These are phyloP conservation scores for Ramaria sp. DNA, from an alignment of 768 basidiomycete genomes.

Conservation along the genomic window DNA sequence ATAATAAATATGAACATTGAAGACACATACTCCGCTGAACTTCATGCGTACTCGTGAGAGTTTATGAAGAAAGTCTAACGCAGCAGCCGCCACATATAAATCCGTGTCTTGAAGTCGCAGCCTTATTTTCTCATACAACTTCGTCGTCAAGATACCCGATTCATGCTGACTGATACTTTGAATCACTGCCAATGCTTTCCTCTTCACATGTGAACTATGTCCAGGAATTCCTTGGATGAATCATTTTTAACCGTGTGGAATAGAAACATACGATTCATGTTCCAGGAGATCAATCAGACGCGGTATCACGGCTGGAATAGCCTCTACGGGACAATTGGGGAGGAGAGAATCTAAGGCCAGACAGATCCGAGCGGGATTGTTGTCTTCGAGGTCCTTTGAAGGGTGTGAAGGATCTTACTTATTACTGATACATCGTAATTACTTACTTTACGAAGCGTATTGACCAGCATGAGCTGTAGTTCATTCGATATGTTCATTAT, in stretches of 20 bases:
- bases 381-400: constrained; percentile 62
- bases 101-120: constrained; percentile 35
- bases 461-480: constrained; percentile 73
- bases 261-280: constrained; percentile 64
- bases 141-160: constrained; percentile 29
- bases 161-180: constrained; percentile 39
- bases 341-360: constrained; percentile 65
- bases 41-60: neutral
- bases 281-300: constrained; percentile 55
- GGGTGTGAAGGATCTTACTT: neutral
- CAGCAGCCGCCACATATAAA: constrained; percentile 32
- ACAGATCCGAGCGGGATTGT: constrained; percentile 43
- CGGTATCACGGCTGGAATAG: constrained; percentile 65
- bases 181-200: constrained; percentile 51
- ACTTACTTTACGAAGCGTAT: constrained; percentile 70
- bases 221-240: neutral
- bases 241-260: constrained; percentile 1
- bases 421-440: neutral
- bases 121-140: constrained; percentile 19
- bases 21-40: neutral
- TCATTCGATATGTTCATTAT: constrained; percentile 62
- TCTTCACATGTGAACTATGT: constrained; percentile 44
- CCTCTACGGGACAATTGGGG: constrained; percentile 47
- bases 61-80: constrained; percentile 15
- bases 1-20: neutral